Evolutionary conservation across 257 asterid genomes (phyloP), one percentile per base, ranked within the genome.

Genomic region (Agastache rugosa): DNA sequence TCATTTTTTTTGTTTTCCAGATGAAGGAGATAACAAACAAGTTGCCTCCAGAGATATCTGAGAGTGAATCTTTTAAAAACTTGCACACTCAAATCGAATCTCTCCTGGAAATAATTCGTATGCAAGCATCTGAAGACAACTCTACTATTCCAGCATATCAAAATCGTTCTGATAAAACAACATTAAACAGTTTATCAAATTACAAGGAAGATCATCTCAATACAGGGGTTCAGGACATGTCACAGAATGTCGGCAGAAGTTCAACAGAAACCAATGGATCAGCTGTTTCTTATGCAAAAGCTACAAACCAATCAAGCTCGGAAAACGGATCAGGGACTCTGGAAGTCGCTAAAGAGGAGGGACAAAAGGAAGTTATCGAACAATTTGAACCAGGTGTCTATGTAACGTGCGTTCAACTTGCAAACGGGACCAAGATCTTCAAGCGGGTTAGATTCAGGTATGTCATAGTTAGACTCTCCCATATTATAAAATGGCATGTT

Each of bases 331-430:
- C 89, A 0, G 82, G 81, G 67, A 60, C 84, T 11, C 75, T 83
- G 66, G 64, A 53, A 68, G 82, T 64, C 73, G 47, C 88, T 9
- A 76, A 71, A 45, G 50, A 3, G 31, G 87, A 78, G 71, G 93
- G 90, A 68, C 79, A 74, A 35, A 87, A 70, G 53, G 96, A 92
- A 84, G 90, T 89, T 8, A 89, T 88, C 15, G 99, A 94, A 76
- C 99, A 92, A 70, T 94, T 90, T 80, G 99, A 92, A 86, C 96
- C 98, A 1, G 99, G 99, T 31, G 96, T 94, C 47, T 92, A 94
- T 58, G 99, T 92, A 16, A 90, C 96, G 14, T 71, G 85, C 59
- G 5, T 82, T 68, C 87, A 76, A 77, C 93, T 85, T 48, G 31
- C 87, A 19, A 75, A 88, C 25, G 98, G 98, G 23, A 80, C 89